Conservation (phyloP, 352 stramenopile genomes). For the Globisporangium apiculatum region DNA sequence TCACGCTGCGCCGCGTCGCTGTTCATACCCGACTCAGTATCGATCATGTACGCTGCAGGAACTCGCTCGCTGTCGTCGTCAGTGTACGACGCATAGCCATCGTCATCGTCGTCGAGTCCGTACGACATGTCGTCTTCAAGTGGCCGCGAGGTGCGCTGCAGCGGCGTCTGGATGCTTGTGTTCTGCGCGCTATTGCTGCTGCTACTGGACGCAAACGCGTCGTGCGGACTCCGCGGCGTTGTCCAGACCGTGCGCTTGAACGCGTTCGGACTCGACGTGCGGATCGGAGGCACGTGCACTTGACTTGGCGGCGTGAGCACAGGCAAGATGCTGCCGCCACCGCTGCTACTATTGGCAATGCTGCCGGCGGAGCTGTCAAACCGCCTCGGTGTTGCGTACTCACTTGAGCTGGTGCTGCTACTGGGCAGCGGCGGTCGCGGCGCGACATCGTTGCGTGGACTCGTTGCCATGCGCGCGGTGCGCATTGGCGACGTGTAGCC, state of each 20-base stretch:
- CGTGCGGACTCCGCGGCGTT: constrained; percentile 20
- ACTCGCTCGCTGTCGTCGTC: background rate
- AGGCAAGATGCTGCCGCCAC: constrained; percentile 29
- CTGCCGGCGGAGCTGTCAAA: constrained; percentile 2
- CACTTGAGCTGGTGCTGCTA: background rate
- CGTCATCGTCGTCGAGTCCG: background rate
- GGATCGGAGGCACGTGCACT: constrained; percentile 3
- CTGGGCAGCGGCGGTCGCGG: constrained; percentile 10
- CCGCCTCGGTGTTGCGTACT: constrained; percentile 13
- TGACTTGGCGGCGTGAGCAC: constrained; percentile 17
- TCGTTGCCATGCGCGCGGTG: constrained; percentile 10
- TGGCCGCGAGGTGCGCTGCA: background rate
- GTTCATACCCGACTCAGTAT: background rate
- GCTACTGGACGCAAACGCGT: background rate
- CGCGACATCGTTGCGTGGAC: constrained; percentile 21
- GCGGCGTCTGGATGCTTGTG: background rate
- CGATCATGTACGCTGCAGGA: constrained; percentile 1
- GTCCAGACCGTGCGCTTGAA: constrained; percentile 44
- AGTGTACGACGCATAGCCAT: background rate
- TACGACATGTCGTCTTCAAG: constrained; percentile 1
- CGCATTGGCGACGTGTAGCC: constrained; percentile 8
- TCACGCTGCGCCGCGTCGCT: constrained; percentile 22
- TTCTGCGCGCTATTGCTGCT: background rate
- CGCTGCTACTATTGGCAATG: background rate
- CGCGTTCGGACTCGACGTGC: constrained; percentile 15